These are phyloP conservation scores for Symbiodinium pilosum DNA, from an alignment of 73 alveolate genomes.

Conservation along the genomic window DNA sequence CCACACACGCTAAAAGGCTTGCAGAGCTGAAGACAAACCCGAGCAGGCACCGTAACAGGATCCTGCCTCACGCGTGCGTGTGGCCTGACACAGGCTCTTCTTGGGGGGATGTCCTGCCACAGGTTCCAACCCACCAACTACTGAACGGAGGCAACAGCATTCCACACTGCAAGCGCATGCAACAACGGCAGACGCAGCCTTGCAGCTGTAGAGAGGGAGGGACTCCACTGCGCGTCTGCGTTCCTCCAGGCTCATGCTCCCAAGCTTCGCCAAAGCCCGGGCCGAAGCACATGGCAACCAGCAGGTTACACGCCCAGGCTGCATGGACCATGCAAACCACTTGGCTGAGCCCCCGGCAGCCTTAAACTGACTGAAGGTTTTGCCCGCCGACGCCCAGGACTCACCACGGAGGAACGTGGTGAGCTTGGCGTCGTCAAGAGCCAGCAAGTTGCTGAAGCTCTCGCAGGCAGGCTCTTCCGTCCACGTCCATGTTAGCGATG, in stretches of 20 bases:
- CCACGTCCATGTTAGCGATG: not conserved
- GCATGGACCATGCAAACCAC: not conserved
- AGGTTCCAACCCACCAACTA: not conserved
- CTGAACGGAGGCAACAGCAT: not conserved
- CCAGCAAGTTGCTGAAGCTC: not conserved
- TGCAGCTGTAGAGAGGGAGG: not conserved
- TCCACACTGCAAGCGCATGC: not conserved
- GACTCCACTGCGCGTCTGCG: not conserved
- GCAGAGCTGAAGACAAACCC: not conserved
- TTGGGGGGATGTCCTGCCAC: not conserved
- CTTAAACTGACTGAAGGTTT: not conserved
- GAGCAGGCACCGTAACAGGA: not conserved
- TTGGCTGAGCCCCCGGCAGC: not conserved
- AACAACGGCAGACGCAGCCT: not conserved
- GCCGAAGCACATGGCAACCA: not conserved
- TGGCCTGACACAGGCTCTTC: not conserved
- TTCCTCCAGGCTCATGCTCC: not conserved
- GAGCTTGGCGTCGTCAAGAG: not conserved
- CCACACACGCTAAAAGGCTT: not conserved
- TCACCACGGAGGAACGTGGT: not conserved
- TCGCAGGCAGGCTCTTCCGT: not conserved
- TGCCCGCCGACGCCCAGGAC: not conserved
- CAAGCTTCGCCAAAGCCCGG: not conserved
- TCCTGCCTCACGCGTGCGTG: not conserved
- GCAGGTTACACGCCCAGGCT: not conserved